These are phyloP conservation scores for Xylariaceae sp. DNA, from an alignment of 2,329 filamentous ascomycete species.

Conservation along the genomic window DNA sequence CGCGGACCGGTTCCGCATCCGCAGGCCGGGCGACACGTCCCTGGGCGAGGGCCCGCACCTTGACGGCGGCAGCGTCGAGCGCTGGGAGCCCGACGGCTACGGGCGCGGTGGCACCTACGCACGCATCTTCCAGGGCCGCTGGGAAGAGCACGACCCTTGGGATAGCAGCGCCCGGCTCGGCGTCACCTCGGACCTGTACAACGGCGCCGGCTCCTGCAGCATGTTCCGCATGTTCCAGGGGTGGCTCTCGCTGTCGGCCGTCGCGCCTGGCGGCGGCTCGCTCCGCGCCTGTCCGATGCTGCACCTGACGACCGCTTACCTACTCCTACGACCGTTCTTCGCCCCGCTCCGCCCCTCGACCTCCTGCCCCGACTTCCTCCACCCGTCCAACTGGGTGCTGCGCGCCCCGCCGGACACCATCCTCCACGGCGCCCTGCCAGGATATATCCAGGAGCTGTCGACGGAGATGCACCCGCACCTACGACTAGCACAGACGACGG, in stretches of 20 bases:
- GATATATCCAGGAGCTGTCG: slow-evolving; percentile 69
- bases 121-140: slow-evolving; percentile 71
- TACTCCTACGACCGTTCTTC: slow-evolving; percentile 84
- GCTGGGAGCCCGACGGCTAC: slow-evolving; percentile 75
- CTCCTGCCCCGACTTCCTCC: slow-evolving; percentile 49
- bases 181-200: slow-evolving; percentile 75
- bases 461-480: slow-evolving; percentile 69
- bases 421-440: slow-evolving; percentile 70
- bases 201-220: slow-evolving; percentile 77
- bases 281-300: slow-evolving; percentile 80
- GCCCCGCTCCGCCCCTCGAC: slow-evolving; percentile 43
- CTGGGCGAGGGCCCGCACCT: slow-evolving; percentile 74
- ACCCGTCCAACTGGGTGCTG: slow-evolving; percentile 63
- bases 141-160: slow-evolving; percentile 83
- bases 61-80: slow-evolving; percentile 74
- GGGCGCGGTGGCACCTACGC: slow-evolving; percentile 70
- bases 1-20: slow-evolving; percentile 71
- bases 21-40: slow-evolving; percentile 67
- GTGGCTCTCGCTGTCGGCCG: slow-evolving; percentile 80
- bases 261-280: slow-evolving; percentile 73
- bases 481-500: slow-evolving; percentile 67
- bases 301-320: slow-evolving; percentile 75
- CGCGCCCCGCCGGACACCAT: slow-evolving; percentile 50
- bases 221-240: slow-evolving; percentile 90
- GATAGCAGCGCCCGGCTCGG: slow-evolving; percentile 70